Base-by-base conservation (phyloP, 306 rosid species). In the Trichosanthes cucumerina region DNA sequence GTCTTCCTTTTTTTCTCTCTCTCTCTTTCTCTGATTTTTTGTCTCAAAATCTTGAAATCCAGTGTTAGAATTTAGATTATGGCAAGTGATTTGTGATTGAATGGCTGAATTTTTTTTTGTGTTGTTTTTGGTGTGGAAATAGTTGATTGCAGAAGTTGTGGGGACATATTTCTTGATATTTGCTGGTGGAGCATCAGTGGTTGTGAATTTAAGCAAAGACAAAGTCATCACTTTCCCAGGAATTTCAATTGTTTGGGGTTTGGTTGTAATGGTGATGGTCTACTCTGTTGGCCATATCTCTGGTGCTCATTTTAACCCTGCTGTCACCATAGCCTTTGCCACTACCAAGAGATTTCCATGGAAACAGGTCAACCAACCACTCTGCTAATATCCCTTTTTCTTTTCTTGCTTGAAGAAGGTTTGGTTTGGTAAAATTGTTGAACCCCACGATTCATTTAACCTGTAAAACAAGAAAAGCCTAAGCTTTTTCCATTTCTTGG, bases 301-400 rank as follows among this genome's bases (percentile, higher is more conserved):
- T 5, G 97, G 98, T 46, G 97, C 92, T 26, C 97, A 95, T 83
- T 87, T 95, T 58, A 92, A 92, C 33, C 99, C 97, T 15, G 97
- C 99, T 1, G 93, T 95, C 57, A 95, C 97, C 46, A 76, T 92
- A 80, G 97, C 97, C 52, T 92, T 92, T 59, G 93, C 99, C 9
- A 53, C 83, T 7, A 83, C 85, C 76, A 81, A 58, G 46, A 88
- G 92, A 79, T 92, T 92, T 75, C 93, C 97, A 9, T 59, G 79
- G 78, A 78, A 34, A 78, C 93, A 95, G 97, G 96, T 92, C 5
- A 44, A 58, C 70, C 65, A 78, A 82, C 78, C 33, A 5, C 10
- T 77, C 38, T 70, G 11, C 38, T 39, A 38, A n/a, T 38, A 9
- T 36, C 73, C 49, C 3, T 66, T 38, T 13, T 2, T 38, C 15